Base-by-base conservation (phyloP, 768 basidiomycete species). In the Phylloporus arenicola region DNA sequence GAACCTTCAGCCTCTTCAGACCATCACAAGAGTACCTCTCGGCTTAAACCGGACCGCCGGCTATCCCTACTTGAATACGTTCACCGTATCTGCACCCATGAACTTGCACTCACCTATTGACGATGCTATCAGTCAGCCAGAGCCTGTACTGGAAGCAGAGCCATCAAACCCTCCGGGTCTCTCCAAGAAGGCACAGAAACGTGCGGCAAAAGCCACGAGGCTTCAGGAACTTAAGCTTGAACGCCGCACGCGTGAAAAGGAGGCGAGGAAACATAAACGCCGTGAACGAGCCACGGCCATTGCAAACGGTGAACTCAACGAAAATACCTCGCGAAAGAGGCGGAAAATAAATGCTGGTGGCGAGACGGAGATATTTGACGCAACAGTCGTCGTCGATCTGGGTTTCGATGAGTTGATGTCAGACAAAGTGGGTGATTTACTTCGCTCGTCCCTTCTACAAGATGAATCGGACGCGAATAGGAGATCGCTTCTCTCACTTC, bases 401-500 rank as follows among this genome's bases (percentile, higher is more conserved):
- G 91, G 84, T 9, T 97, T 96, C 65, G 94, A 98, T 64, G 81
- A 93, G 39, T 74, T 84, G 70, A 97, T 98, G 95, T 82, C 74
- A 50, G 92, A 95, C 54, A 91, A 93, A 74, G 93, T 94, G 67
- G 57, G 84, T 68, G 43, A 52, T 43, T 58, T 56, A 43, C 41
- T 53, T 52, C 45, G 24, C n/a, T 33, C 50, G 54, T 46, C 44
- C 50, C 34, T 4, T 19, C 29, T 52, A 39, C 22, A 45, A 48
- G 39, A 55, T 58, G 44, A 58, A 47, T 30, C 37, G 42, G 47
- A 25, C 50, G 43, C 47, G 52, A 45, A 38, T 66, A 98, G 95
- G 96, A 98, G 75, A 80, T 96, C 53, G 81, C 75, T 57, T 97
- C 94, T 5, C 78, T 99, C 60, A 82, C 81, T 49, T 87, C 89